Evolutionary conservation across 768 basidiomycete genomes (phyloP).

Genomic region (Rhizopogon salebrosus): DNA sequence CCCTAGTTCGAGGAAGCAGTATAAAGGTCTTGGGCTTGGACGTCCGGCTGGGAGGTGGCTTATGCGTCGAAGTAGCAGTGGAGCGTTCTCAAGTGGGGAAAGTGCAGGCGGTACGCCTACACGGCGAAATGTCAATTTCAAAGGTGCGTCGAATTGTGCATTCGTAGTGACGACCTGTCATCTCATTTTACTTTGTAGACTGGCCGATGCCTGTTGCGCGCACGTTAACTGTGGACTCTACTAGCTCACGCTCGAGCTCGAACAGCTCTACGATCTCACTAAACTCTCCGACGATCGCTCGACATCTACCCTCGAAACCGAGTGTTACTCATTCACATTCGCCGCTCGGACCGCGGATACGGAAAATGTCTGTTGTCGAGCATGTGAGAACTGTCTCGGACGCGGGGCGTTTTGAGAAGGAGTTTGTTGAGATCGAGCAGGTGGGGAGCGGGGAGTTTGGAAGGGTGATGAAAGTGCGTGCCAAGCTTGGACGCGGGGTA

Average conservation of each 20-base stretch:
- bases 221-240: conserved; percentile 40
- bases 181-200: conserved; percentile 29
- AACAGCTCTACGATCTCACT: conserved; percentile 42
- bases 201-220: conserved; percentile 50
- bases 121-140: conserved; percentile 45
- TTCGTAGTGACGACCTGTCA: background rate
- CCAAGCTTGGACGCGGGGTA: conserved; percentile 41
- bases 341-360: conserved; percentile 10
- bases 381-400: conserved; percentile 31
- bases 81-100: conserved; percentile 75
- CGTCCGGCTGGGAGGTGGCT: conserved; percentile 51
- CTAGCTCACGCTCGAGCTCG: conserved; percentile 55
- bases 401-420: conserved; percentile 69
- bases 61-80: conserved; percentile 75
- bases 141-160: background rate
- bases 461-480: conserved; percentile 79
- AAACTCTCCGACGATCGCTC: conserved; percentile 41
- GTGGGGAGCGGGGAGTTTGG: conserved; percentile 93
- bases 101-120: conserved; percentile 61
- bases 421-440: conserved; percentile 75
- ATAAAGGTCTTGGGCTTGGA: conserved; percentile 64
- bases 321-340: background rate
- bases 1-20: conserved; percentile 54
- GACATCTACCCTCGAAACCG: conserved; percentile 25
- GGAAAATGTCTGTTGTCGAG: conserved; percentile 14